phyloP scores from a whole-genome alignment of 768 basidiomycete species.

The Amanita pseudoporphyria region DNA sequence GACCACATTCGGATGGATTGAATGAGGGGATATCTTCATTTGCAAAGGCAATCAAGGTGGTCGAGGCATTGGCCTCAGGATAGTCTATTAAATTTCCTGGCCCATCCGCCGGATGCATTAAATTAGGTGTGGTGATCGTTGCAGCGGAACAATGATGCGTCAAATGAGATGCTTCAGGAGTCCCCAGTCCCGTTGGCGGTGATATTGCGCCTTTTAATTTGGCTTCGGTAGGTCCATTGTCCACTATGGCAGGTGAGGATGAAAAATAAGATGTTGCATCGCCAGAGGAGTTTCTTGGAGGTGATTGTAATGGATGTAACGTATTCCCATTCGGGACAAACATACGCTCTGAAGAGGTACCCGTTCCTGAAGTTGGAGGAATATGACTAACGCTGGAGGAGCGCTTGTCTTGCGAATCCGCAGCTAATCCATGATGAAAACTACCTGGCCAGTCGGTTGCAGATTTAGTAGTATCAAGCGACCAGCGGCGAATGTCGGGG shows the following conservation, averaged over 20 bases:
- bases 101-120: neutral
- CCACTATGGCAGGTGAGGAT: neutral
- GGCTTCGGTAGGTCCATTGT: neutral
- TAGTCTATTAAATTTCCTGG: too few relatives aligned
- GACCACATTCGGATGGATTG: slow-evolving; percentile 30
- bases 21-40: slow-evolving; percentile 18
- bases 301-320: too few relatives aligned
- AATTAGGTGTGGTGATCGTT: slow-evolving; percentile 10
- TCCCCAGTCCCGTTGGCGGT: neutral
- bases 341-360: too few relatives aligned
- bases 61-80: too few relatives aligned
- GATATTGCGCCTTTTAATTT: neutral
- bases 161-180: neutral
- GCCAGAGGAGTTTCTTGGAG: neutral
- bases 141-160: slow-evolving; percentile 4
- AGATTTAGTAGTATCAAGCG: neutral
- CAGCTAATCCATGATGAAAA: neutral
- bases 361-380: neutral
- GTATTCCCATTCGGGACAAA: too few relatives aligned
- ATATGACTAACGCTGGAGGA: neutral
- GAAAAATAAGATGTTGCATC: neutral
- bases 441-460: neutral
- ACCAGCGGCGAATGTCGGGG: neutral
- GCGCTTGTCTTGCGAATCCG: neutral
- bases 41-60: slow-evolving; percentile 10